A percentile compares a stretch with the other conserved stretches of the same genome.
These are phyloP conservation scores for Apiospora aurea DNA, from an alignment of 2,329 filamentous ascomycete genomes.

Conservation along the genomic window DNA sequence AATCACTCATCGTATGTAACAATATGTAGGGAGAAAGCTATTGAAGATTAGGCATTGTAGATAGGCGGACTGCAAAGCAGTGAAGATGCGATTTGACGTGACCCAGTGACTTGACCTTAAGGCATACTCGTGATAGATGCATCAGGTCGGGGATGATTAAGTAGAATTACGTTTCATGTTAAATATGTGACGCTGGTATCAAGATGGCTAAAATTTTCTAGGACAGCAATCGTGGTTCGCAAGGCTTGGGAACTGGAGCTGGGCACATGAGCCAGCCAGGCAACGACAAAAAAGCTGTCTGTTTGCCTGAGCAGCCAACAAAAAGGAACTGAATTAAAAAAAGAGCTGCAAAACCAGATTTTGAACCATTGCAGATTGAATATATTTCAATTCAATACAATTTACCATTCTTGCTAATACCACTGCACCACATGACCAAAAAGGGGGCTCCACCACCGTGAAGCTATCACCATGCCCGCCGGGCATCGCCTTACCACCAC, in stretches of 20 bases:
- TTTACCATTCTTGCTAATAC: background rate
- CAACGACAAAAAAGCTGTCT: background rate
- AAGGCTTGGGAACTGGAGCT: background rate
- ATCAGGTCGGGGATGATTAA: no score
- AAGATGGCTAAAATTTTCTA: no score
- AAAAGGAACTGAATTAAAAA: background rate
- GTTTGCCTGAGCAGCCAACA: background rate
- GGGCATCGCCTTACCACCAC: background rate
- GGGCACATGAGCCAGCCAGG: background rate
- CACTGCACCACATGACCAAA: conserved; percentile 15
- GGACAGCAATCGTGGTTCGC: background rate
- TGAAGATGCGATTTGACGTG: no score
- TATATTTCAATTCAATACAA: background rate
- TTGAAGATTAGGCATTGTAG: no score
- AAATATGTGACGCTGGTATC: no score
- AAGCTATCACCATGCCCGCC: background rate
- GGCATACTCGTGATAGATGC: no score
- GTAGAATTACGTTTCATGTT: no score
- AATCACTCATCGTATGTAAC: no score
- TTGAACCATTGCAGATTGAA: background rate
- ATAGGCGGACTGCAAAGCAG: no score
- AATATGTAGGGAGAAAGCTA: no score
- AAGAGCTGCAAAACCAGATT: background rate
- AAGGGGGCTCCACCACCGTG: background rate
- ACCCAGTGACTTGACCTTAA: no score